A percentile compares a stretch with the other conserved stretches of the same genome.
These are phyloP conservation scores for Salvia miltiorrhiza DNA, from an alignment of 257 asterid genomes.

Conservation along the genomic window DNA sequence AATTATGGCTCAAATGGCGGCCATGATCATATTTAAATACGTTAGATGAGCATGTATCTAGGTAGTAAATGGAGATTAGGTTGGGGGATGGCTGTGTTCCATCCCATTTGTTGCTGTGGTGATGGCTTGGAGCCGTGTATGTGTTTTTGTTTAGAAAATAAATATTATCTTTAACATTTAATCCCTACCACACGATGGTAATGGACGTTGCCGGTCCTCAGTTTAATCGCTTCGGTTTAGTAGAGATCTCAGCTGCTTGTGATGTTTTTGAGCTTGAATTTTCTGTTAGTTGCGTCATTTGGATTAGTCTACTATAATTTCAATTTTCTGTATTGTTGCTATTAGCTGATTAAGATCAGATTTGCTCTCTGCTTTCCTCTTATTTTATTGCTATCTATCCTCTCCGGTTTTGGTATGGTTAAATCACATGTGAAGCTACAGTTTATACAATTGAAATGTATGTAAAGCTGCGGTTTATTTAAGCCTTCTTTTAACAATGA, in stretches of 20 bases:
- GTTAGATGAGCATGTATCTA: no score
- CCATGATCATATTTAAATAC: no score
- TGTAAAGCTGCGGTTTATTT: background rate
- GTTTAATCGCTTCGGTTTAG: conserved; percentile 4
- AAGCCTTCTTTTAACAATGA: background rate
- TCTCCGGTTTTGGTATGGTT: background rate
- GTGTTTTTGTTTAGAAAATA: no score
- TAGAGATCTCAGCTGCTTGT: background rate
- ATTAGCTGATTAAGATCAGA: conserved; percentile 14
- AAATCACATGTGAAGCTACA: conserved; percentile 10
- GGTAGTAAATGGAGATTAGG: no score
- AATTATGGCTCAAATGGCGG: no score
- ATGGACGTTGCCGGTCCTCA: no score
- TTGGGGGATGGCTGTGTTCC: no score
- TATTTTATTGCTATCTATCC: background rate
- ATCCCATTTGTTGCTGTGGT: no score
- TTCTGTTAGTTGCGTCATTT: conserved; percentile 4
- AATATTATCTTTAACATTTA: no score
- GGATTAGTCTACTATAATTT: background rate
- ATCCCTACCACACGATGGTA: no score
- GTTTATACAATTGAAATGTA: background rate
- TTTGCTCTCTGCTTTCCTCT: background rate
- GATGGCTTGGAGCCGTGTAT: no score
- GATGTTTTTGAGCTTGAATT: background rate
- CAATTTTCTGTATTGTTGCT: background rate